Base-by-base conservation (phyloP, 345 rosid genomes). In the Sisymbrium altissimum region DNA sequence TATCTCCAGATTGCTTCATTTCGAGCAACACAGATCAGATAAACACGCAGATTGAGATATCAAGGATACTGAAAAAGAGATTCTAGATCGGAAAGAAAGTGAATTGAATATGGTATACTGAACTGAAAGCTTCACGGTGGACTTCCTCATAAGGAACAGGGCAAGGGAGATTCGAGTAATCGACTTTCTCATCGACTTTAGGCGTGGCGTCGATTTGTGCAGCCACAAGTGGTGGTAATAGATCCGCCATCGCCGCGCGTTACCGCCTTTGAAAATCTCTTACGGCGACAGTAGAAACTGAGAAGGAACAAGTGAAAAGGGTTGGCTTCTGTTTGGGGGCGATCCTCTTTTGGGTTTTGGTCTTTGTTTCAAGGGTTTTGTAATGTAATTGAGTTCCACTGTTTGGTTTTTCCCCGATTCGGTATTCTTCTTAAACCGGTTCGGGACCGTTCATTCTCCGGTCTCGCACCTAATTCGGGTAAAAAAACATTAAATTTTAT, bases 61-160 rank as follows among this genome's bases (percentile, higher is more conserved):
- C 15, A 1, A 1, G n/a, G n/a, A n/a, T n/a, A n/a, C n/a, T n/a
- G n/a, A n/a, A n/a, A n/a, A n/a, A n/a, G n/a, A n/a, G n/a, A n/a
- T n/a, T n/a, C n/a, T n/a, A 23, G 9, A 49, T 49, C 55, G 14
- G 12, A 17, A 4, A 13, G 54, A 39, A 40, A 58, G n/a, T n/a
- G n/a, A n/a, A n/a, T n/a, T 9, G 55, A 18, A 9, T 11, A 15
- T 21, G 64, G 48, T 25, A 38, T 38, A 84, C 91, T 75, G 50
- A 79, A 93, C 97, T 91, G 70, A 86, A 80, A 71, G 96, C 93
- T 85, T 93, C 97, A 2, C 98, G 96, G 78, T 91, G 96, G 80
- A 91, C 77, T 79, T 93, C 98, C 54, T 93, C 98, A 38, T 85
- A 93, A 35, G 98, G 92, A 79, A 91, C 79, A 61, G 98, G 98